phyloP scores from a whole-genome alignment of 352 stramenopile species.

The Phytophthora sp. region DNA sequence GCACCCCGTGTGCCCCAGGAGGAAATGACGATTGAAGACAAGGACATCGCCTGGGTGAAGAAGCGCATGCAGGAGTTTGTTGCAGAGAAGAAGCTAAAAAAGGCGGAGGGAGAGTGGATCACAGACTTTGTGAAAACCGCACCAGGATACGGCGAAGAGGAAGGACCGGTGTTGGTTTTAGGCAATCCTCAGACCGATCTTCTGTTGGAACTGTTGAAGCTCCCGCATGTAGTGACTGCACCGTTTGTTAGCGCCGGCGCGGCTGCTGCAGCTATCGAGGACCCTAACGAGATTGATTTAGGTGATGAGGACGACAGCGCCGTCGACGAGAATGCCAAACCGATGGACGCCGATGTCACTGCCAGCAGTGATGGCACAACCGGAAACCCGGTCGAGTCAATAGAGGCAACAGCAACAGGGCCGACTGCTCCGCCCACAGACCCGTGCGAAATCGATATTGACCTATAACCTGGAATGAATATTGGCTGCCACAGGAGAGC shows the following conservation, averaged over 20 bases:
- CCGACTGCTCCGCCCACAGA: too few relatives aligned
- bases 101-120: slow-evolving; percentile 68
- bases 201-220: slow-evolving; percentile 91
- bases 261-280: slow-evolving; percentile 27
- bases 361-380: slow-evolving; percentile 7
- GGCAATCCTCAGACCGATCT: slow-evolving; percentile 97
- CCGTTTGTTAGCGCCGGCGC: slow-evolving; percentile 65
- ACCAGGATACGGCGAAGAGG: slow-evolving; percentile 60
- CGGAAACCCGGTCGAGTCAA: slow-evolving; percentile 11
- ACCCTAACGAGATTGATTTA: slow-evolving; percentile 69
- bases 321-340: slow-evolving; percentile 10
- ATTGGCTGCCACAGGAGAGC: too few relatives aligned
- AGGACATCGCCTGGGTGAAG: slow-evolving; percentile 83
- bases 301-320: slow-evolving; percentile 51
- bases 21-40: slow-evolving; percentile 75
- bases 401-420: slow-evolving; percentile 6
- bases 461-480: slow-evolving; percentile 28
- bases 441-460: slow-evolving; percentile 48
- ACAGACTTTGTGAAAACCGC: slow-evolving; percentile 84
- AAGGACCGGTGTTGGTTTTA: slow-evolving; percentile 31
- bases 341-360: slow-evolving; percentile 23
- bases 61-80: slow-evolving; percentile 55
- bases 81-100: slow-evolving; percentile 56
- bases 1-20: slow-evolving; percentile 71
- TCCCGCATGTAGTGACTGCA: slow-evolving; percentile 94